phyloP scores from a whole-genome alignment of 2,329 filamentous ascomycete species.

The Penicillium sp. region DNA sequence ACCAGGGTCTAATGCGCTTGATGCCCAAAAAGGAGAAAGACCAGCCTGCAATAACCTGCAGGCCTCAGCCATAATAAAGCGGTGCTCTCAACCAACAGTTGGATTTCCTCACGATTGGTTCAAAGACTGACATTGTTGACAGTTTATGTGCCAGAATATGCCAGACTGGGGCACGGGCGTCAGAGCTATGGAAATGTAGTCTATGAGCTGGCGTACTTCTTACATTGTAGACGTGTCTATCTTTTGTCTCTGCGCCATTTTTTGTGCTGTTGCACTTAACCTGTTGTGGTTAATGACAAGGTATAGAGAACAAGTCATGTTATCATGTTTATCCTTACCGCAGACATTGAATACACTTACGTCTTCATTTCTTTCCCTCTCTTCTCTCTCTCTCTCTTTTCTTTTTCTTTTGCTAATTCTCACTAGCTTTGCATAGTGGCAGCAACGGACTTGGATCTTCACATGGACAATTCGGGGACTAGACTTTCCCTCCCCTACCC shows the following conservation, averaged over 20 bases:
- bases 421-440: not conserved
- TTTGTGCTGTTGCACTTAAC: not conserved
- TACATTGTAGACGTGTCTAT: not conserved
- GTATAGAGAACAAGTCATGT: not conserved
- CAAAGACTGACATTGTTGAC: not conserved
- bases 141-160: not conserved
- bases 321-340: not conserved
- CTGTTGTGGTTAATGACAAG: not conserved
- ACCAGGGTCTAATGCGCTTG: slow-evolving; percentile 1
- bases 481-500: not conserved
- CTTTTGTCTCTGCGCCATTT: not conserved
- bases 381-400: not conserved
- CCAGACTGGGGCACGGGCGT: not conserved
- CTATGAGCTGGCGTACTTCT: not conserved
- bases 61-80: not conserved
- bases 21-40: not conserved
- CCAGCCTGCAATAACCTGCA: not conserved
- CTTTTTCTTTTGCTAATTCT: not conserved
- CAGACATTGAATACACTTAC: not conserved
- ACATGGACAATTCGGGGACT: not conserved
- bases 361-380: not conserved
- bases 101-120: not conserved
- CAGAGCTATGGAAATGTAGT: not conserved
- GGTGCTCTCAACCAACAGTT: not conserved
- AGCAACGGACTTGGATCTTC: not conserved